phyloP scores from a whole-genome alignment of 495 filamentous ascomycete genomes.

The Talaromyces stipitatus region DNA sequence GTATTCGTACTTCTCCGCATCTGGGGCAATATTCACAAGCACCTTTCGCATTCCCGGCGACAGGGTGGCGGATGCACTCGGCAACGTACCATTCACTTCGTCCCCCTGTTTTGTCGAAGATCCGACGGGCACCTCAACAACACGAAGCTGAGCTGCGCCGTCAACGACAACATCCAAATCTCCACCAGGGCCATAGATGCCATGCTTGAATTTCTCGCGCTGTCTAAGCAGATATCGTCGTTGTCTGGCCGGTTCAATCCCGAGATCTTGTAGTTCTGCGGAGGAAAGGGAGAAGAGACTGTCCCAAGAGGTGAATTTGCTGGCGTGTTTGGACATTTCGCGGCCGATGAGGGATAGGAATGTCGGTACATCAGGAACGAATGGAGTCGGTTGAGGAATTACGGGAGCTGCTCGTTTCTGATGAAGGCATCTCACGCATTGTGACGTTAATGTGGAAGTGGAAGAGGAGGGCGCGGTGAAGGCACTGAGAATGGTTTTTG shows the following conservation, averaged over 20 bases:
- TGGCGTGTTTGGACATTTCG: constrained; percentile 64
- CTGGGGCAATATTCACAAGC: constrained; percentile 66
- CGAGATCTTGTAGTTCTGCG: constrained; percentile 67
- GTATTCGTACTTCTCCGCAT: constrained; percentile 36
- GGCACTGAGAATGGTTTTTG: neutral
- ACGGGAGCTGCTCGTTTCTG: constrained; percentile 13
- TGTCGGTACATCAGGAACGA: constrained; percentile 81
- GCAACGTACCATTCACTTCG: neutral
- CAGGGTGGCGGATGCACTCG: constrained; percentile 33
- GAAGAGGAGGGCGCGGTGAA: neutral
- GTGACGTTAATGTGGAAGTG: constrained; percentile 3
- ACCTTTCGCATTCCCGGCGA: constrained; percentile 49
- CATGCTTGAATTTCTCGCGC: constrained; percentile 73
- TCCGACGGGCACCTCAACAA: constrained; percentile 52
- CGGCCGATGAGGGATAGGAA: constrained; percentile 93
- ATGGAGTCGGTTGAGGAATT: constrained; percentile 68
- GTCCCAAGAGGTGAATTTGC: constrained; percentile 82
- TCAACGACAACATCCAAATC: constrained; percentile 65
- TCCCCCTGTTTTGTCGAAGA: constrained; percentile 3
- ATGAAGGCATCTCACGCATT: constrained; percentile 29
- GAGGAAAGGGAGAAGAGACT: constrained; percentile 75
- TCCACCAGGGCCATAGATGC: constrained; percentile 69
- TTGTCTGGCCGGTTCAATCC: constrained; percentile 75
- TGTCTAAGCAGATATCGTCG: constrained; percentile 79
- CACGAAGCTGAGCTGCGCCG: constrained; percentile 59